Evolutionary conservation across 2,329 filamentous ascomycete species (phyloP), one percentile per base, ranked within the genome.

Genomic region (Colletotrichum simmondsii): DNA sequence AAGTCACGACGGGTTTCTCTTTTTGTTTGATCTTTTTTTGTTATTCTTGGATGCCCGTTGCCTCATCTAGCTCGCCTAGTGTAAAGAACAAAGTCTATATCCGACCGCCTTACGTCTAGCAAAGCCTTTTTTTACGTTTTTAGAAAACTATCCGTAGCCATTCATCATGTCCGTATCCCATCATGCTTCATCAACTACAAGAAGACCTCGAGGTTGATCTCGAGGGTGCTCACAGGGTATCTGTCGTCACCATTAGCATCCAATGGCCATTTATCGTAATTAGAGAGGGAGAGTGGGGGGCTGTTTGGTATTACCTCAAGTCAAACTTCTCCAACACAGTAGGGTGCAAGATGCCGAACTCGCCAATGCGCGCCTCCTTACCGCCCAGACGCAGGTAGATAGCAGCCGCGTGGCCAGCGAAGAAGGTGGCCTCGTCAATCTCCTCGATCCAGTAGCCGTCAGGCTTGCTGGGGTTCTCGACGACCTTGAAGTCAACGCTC

Each of bases 391-490:
- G 91, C 73, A 97, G 86, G 81, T 93, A 93, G 74, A 99, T 92
- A 60, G 94, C 92, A 11, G 97, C 97, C 19, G 94, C 93, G 80
- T 98, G 95, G 54, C 96, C 97, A 53, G 91, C 87, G 85, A 99
- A 96, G 88, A 97, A 99, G 54, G 95, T 98, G 2, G 93, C 88
- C 80, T 98, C 94, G 77, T 97, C 90, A 74, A 97, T 90, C 84
- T 97, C 95, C 84, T 98, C 92, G 77, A 98, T 97, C 93, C 94
- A 98, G 86, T 99, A 99, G 24, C 92, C 92, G 77, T 94, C 89
- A 58, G 90, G 87, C 77, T 91, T 88, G 68, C 86, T 85, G 74
- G 87, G 85, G 80, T 90, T 84, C 76, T 86, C 83, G 77, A 81
- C 85, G 28, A 90, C 85, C 75, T 89, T 85, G 76, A 88, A 88